Evolutionary conservation across 495 filamentous ascomycete genomes (phyloP).

Genomic region (Annulohypoxylon nitens): DNA sequence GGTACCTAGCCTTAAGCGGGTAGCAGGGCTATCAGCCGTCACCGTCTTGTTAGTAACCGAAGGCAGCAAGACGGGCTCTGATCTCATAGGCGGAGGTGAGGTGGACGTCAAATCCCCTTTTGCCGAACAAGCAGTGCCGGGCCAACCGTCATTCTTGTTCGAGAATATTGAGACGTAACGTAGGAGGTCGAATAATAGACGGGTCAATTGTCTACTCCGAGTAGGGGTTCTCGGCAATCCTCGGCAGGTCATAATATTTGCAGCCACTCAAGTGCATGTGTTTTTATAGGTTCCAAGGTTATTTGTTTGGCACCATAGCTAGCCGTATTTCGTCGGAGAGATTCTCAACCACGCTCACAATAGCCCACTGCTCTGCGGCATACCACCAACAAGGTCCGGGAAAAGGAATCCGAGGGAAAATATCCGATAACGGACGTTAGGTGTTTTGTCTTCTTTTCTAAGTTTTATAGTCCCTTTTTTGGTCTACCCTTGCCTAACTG

Average conservation of each 20-base stretch:
- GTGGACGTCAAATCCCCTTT: slow-evolving; percentile 67
- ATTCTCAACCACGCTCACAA: neutral
- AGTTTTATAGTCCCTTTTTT: neutral
- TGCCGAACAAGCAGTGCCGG: slow-evolving; percentile 82
- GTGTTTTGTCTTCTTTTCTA: neutral
- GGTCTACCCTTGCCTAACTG: too few species aligned
- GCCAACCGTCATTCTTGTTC: slow-evolving; percentile 81
- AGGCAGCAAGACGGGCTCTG: slow-evolving; percentile 73
- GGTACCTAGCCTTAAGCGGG: slow-evolving; percentile 65
- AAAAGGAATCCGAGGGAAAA: neutral
- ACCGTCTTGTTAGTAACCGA: slow-evolving; percentile 76
- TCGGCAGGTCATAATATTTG: neutral
- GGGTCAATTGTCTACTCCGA: neutral
- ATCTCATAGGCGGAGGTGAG: slow-evolving; percentile 63
- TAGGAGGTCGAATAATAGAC: slow-evolving; percentile 11
- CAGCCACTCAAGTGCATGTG: neutral
- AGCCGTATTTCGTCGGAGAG: neutral
- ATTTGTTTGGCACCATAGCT: neutral
- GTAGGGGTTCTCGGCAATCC: neutral
- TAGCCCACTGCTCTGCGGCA: neutral
- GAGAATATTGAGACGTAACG: slow-evolving; percentile 64
- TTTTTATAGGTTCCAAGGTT: neutral
- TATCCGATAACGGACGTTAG: slow-evolving; percentile 10
- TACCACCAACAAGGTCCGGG: neutral
- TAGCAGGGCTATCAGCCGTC: slow-evolving; percentile 72